Percentiles rank a stretch among this genome's conserved stretches.
Evolutionary conservation across 192 early-diverging fungal genomes (phyloP).

Genomic region (Dimargaris verticillata): DNA sequence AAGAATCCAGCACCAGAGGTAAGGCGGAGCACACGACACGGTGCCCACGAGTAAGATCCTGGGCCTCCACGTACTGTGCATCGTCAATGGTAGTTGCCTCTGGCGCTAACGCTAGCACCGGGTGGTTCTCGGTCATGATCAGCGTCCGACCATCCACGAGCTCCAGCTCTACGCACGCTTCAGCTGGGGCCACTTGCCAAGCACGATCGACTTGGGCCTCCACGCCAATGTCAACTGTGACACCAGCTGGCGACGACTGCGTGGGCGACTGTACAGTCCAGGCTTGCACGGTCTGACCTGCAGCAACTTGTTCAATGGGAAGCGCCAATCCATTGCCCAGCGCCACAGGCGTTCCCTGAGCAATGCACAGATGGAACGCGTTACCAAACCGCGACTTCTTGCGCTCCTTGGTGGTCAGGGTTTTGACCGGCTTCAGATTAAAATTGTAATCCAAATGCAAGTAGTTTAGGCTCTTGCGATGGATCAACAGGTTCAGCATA

Average conservation of each 20-base stretch:
- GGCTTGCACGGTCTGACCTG: slow-evolving; percentile 17
- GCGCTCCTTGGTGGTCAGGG: slow-evolving; percentile 96
- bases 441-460: slow-evolving; percentile 99
- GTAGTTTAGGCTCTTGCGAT: slow-evolving; percentile 96
- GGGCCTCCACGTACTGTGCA: slow-evolving; percentile 20
- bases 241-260: no score
- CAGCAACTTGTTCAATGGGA: slow-evolving; percentile 23
- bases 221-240: neutral
- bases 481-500: slow-evolving; percentile 97
- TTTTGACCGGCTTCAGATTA: slow-evolving; percentile 97
- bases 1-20: slow-evolving; percentile 15
- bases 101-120: slow-evolving; percentile 20
- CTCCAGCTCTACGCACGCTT: slow-evolving; percentile 19
- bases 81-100: slow-evolving; percentile 12
- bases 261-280: slow-evolving; percentile 8
- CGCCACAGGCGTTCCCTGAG: slow-evolving; percentile 26
- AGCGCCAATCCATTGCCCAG: slow-evolving; percentile 22
- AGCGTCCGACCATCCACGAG: slow-evolving; percentile 21
- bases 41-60: slow-evolving; percentile 16
- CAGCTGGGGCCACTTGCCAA: slow-evolving; percentile 16
- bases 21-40: slow-evolving; percentile 25
- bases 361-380: slow-evolving; percentile 75
- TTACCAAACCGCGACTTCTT: slow-evolving; percentile 99
- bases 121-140: slow-evolving; percentile 25
- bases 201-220: slow-evolving; percentile 3